Base-by-base conservation (phyloP, 176 grass and related monocot genomes). In the Echinochloa phyllopogon region DNA sequence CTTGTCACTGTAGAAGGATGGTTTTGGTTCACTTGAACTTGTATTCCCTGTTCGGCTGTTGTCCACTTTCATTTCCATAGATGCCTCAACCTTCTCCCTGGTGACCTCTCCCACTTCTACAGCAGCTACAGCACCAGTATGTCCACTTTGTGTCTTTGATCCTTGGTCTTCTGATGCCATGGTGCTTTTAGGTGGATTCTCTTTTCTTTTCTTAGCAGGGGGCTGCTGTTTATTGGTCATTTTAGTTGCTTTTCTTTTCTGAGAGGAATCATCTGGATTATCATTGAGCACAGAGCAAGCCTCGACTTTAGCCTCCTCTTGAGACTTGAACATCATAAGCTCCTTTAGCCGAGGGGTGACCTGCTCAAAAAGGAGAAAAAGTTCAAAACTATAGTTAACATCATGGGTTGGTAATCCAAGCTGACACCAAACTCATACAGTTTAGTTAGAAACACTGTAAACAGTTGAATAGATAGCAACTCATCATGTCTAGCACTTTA, bases 241-340 rank as follows among this genome's bases (percentile, higher is more conserved):
- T 92, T 95, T 79, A 75, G 69, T 86, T 65, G 82, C 67, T 86
- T 98, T 98, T 87, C 96, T 94, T 87, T 98, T 98, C 24, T 89
- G 85, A 25, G 86, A 87, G 37, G 88, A 88, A 87, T 87, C 85
- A 67, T 63, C 85, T 74, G 29, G 63, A 83, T 81, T 83, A 45
- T 88, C 89, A 77, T 77, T 76, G 25, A 65, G 87, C 44, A 33
- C 70, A 87, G 75, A 76, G 40, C 84, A 73, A 69, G 81, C 58
- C 47, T 88, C 86, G 25, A 42, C 58, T 86, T 94, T 93, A 88
- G 86, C 85, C 50, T 98, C 96, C 79, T 95, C 87, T 83, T 95
- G 91, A 64, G 86, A 52, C 74, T 85, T 94, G 79, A 96, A 98
- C 75, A 87, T 25, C 81, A 86, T 92, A 75, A 98, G 85, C 84